These are phyloP conservation scores for Cordyceps cicadae DNA, from an alignment of 2,329 filamentous ascomycete species.

Conservation along the genomic window DNA sequence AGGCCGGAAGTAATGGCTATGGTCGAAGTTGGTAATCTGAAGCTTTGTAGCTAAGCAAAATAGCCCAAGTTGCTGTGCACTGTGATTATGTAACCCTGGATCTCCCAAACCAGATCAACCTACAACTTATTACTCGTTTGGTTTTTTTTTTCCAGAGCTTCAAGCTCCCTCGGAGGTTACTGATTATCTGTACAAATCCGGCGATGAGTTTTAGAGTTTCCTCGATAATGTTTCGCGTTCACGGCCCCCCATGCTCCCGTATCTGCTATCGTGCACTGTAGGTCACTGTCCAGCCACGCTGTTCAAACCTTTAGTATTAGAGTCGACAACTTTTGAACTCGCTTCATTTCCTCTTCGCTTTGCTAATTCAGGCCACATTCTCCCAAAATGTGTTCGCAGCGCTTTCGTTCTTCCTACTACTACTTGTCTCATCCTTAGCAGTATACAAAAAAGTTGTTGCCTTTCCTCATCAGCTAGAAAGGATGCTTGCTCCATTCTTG, in stretches of 20 bases:
- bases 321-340: slow-evolving; percentile 2
- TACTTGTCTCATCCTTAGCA: slow-evolving; percentile 9
- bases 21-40: not conserved
- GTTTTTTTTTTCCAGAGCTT: too few relatives aligned
- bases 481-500: not conserved
- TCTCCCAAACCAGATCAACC: not conserved
- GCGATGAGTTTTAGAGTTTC: too few relatives aligned
- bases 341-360: slow-evolving; percentile 5
- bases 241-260: too few relatives aligned
- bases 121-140: too few relatives aligned
- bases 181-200: too few relatives aligned
- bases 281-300: not conserved
- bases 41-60: not conserved
- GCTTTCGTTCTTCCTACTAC: slow-evolving; percentile 4
- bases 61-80: not conserved
- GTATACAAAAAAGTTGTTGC: not conserved
- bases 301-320: not conserved
- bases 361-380: not conserved
- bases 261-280: too few relatives aligned
- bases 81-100: not conserved
- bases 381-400: slow-evolving; percentile 3
- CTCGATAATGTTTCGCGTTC: too few relatives aligned
- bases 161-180: too few relatives aligned
- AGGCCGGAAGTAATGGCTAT: not conserved
- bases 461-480: slow-evolving; percentile 1